A percentile compares a stretch with the other conserved stretches of the same genome.
phyloP scores from a whole-genome alignment of 2,329 filamentous ascomycete species.

The Fusarium nematophilum region DNA sequence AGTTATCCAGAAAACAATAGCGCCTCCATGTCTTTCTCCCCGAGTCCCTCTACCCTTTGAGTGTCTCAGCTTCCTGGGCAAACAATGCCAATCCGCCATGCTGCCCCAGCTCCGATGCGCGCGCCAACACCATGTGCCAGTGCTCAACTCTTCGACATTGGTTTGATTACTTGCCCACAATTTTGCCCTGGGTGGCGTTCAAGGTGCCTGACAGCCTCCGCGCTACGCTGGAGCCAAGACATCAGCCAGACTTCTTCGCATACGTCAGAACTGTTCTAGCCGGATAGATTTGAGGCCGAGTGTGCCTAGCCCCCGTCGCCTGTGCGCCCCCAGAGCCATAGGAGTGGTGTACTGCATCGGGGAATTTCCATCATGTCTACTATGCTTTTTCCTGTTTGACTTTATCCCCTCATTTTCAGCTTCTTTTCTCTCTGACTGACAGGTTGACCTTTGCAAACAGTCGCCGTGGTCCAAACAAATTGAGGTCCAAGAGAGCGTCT shows the following conservation, averaged over 20 bases:
- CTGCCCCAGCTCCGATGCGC: constrained; percentile 10
- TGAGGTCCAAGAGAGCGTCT: constrained; percentile 41
- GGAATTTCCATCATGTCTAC: constrained; percentile 19
- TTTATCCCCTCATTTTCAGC: constrained; percentile 10
- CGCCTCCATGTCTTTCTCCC: constrained; percentile 8
- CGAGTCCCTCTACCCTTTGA: constrained; percentile 1
- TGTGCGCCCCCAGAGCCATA: constrained; percentile 16
- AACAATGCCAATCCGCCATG: constrained; percentile 3
- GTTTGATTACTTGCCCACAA: constrained; percentile 45
- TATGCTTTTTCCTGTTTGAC: constrained; percentile 8
- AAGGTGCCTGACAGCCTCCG: constrained; percentile 38
- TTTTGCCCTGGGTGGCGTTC: constrained; percentile 43
- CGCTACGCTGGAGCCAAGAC: constrained; percentile 36
- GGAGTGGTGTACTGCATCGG: constrained; percentile 16
- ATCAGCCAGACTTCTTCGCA: constrained; percentile 25
- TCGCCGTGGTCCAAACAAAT: constrained; percentile 42
- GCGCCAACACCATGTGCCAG: constrained; percentile 14
- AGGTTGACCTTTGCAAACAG: constrained; percentile 22
- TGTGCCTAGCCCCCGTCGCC: constrained; percentile 40
- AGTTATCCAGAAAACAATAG: constrained; percentile 1
- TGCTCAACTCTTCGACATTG: constrained; percentile 23
- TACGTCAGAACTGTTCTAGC: constrained; percentile 42
- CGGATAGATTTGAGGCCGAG: constrained; percentile 36
- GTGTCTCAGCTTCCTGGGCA: constrained; percentile 6
- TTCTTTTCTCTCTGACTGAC: constrained; percentile 20